Evolutionary conservation across 495 filamentous ascomycete species (phyloP), one percentile per base, ranked within the genome.

Genomic region (Thozetella sp.): DNA sequence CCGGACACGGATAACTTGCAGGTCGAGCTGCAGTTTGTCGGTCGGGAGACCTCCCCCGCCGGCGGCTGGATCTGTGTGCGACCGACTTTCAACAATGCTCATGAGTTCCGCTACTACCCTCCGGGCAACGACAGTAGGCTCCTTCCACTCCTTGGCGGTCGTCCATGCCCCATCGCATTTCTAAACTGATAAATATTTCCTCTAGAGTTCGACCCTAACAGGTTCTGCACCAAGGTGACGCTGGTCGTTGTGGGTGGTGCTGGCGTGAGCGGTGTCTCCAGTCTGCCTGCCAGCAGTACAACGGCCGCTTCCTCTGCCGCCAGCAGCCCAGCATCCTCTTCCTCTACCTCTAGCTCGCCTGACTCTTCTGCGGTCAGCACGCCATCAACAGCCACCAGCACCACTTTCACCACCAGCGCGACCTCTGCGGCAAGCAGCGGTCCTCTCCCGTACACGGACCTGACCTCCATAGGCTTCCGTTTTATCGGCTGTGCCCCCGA

Each of bases 31-130:
- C 45, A 52, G 19, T 72, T 82, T 53, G 70, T 76, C 22, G 57
- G 61, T 1, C 68, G 72, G 22, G 68, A 70, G 22, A 63, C 69
- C 23, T 15, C 59, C 13, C 73, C 76, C 22, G 4, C 60, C 0
- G 79, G 78, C 24, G 79, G 79, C 17, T 66, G 64, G 24, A 65
- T 80, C 59, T 77, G 79, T 40, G 76, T 80, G 2, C 75, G 75
- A n/a, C 61, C 62, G 3, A 50, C 71, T 12, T 76, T 72, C 54
- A 72, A 78, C 19, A 64, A 62, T 51, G 66, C 55, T 15, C 74
- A 79, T 57, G 79, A 82, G 48, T 79, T 81, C 61, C 70, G 78
- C 11, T 81, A 78, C 67, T 72, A 69, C 19, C 77, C 77, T 9
- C 73, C 72, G 20, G 76, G 73, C 20, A 82, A 77, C 51, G 67